Evolutionary conservation across 176 grass and related monocot species (phyloP).

Genomic region (Rhynchospora breviuscula): DNA sequence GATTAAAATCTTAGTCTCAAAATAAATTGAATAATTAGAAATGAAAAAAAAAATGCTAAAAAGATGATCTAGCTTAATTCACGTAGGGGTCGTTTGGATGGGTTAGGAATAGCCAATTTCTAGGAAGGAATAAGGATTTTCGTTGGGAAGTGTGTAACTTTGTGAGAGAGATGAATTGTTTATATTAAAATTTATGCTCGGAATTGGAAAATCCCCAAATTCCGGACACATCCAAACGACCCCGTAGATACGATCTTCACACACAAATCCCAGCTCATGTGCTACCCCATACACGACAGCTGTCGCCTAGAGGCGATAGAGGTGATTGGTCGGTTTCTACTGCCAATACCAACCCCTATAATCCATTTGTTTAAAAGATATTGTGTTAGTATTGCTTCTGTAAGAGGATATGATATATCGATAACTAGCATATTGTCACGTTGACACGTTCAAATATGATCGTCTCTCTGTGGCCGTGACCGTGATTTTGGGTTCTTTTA

Average conservation of each 20-base stretch:
- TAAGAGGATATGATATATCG: neutral
- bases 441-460: neutral
- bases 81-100: too few species aligned
- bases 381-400: neutral
- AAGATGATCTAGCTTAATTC: neutral
- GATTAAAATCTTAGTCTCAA: too few species aligned
- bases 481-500: neutral
- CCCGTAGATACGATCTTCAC: neutral
- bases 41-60: neutral
- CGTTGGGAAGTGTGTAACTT: too few species aligned
- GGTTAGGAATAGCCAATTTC: too few species aligned
- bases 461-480: neutral
- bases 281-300: neutral
- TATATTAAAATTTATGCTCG: too few species aligned
- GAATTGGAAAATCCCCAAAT: too few species aligned
- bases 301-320: neutral
- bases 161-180: too few species aligned
- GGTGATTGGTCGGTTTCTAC: neutral
- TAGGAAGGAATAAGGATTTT: too few species aligned
- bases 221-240: too few species aligned
- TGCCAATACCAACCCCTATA: neutral
- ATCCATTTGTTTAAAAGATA: neutral
- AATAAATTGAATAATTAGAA: neutral
- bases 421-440: neutral
- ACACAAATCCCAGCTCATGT: neutral